These are phyloP conservation scores for Cephaloascus albidus DNA, from an alignment of 805 yeast genomes.

Conservation along the genomic window DNA sequence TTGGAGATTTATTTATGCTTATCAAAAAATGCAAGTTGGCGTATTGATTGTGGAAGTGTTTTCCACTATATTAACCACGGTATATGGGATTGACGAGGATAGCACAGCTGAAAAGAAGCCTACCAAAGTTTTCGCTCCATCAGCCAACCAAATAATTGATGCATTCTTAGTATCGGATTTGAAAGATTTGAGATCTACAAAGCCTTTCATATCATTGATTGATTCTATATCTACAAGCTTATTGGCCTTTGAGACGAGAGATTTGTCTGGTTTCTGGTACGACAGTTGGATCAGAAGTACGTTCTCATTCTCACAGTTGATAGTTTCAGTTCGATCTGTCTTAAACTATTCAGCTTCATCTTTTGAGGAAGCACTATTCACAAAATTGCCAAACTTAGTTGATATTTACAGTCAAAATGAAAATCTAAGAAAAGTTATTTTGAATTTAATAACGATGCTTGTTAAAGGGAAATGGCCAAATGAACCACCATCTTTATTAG, in stretches of 20 bases:
- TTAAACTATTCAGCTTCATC: constrained; percentile 45
- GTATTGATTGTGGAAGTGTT: constrained; percentile 44
- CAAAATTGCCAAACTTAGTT: constrained; percentile 46
- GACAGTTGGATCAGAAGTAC: constrained; percentile 39
- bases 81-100: constrained; percentile 43
- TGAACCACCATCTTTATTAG: constrained; percentile 69
- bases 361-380: constrained; percentile 54
- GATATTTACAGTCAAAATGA: constrained; percentile 43
- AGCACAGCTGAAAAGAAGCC: constrained; percentile 25
- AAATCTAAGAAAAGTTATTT: constrained; percentile 37
- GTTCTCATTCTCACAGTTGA: constrained; percentile 45
- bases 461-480: constrained; percentile 47
- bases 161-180: constrained; percentile 41
- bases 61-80: constrained; percentile 38
- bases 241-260: constrained; percentile 27
- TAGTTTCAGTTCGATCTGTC: constrained; percentile 48
- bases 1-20: constrained; percentile 53
- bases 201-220: constrained; percentile 43
- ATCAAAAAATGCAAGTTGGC: constrained; percentile 58
- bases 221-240: constrained; percentile 31
- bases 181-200: constrained; percentile 32
- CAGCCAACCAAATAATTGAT: constrained; percentile 42
- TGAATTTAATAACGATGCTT: constrained; percentile 48
- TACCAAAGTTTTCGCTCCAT: constrained; percentile 38
- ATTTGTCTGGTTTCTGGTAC: constrained; percentile 36